These are phyloP conservation scores for Russula sp. DNA, from an alignment of 768 basidiomycete species.

Conservation along the genomic window DNA sequence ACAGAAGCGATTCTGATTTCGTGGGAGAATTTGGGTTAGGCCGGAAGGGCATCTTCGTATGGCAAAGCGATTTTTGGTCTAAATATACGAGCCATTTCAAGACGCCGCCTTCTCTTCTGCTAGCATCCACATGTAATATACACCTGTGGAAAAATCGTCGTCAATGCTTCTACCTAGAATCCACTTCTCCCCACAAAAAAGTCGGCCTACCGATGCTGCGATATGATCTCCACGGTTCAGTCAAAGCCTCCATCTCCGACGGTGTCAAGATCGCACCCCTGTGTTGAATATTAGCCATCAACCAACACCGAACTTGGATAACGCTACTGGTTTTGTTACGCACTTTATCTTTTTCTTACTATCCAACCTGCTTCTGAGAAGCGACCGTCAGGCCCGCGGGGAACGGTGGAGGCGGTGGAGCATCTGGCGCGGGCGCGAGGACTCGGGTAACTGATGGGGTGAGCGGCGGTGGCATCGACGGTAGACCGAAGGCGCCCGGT, in stretches of 20 bases:
- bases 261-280: slow-evolving; percentile 76
- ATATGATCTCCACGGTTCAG: slow-evolving; percentile 77
- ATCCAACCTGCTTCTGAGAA: slow-evolving; percentile 56
- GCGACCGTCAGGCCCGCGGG: slow-evolving; percentile 59
- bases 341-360: slow-evolving; percentile 76
- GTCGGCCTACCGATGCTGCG: slow-evolving; percentile 63
- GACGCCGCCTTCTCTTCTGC: slow-evolving; percentile 41
- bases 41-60: neutral
- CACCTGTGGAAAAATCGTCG: slow-evolving; percentile 42
- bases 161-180: slow-evolving; percentile 8
- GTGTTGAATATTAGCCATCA: slow-evolving; percentile 18
- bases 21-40: neutral
- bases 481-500: slow-evolving; percentile 33
- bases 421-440: slow-evolving; percentile 38
- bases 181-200: slow-evolving; percentile 1
- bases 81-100: slow-evolving; percentile 2
- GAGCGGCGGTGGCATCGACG: slow-evolving; percentile 53
- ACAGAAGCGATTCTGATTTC: neutral
- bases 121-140: slow-evolving; percentile 88
- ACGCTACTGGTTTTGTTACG: slow-evolving; percentile 31
- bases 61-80: neutral
- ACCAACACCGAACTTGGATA: neutral
- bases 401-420: slow-evolving; percentile 40
- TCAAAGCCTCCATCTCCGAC: slow-evolving; percentile 76
- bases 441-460: slow-evolving; percentile 64